These are phyloP conservation scores for Pneumocystis wakefieldiae DNA, from an alignment of 1,139 yeast species.

Conservation along the genomic window DNA sequence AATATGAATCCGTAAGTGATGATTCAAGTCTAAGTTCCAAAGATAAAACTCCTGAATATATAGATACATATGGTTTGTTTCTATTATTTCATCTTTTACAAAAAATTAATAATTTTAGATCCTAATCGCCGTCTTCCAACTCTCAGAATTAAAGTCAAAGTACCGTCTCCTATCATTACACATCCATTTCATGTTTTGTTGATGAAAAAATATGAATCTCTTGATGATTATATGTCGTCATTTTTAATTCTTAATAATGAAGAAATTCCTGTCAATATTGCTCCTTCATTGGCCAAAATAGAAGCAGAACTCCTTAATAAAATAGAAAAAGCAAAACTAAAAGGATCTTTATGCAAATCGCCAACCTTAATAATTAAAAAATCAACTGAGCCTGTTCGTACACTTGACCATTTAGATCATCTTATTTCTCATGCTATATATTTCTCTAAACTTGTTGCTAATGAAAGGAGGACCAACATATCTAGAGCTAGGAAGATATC, in stretches of 20 bases:
- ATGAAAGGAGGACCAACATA: conserved; percentile 48
- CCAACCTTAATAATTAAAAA: conserved; percentile 23
- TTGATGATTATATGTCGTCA: conserved; percentile 35
- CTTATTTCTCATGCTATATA: conserved; percentile 60
- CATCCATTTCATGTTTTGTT: conserved; percentile 57
- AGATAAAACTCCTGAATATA: conserved; percentile 7
- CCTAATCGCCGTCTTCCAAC: conserved; percentile 18
- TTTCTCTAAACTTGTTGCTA: conserved; percentile 57
- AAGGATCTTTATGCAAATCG: conserved; percentile 33
- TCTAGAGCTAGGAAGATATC: conserved; percentile 62
- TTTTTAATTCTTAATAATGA: conserved; percentile 48
- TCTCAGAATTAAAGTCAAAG: conserved; percentile 33
- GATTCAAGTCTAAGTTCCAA: not conserved
- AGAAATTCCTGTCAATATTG: conserved; percentile 33
- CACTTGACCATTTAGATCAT: conserved; percentile 53
- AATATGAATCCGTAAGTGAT: not conserved
- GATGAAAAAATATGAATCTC: conserved; percentile 27
- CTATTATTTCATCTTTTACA: not conserved
- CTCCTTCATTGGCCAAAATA: conserved; percentile 29
- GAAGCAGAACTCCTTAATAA: conserved; percentile 32
- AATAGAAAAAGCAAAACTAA: conserved; percentile 38
- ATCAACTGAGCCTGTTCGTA: conserved; percentile 30
- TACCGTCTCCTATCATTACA: conserved; percentile 50
- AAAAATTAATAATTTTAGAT: conserved; percentile 14
- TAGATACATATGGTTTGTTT: conserved; percentile 2